Evolutionary conservation across 108 stramenopile species (phyloP).

Genomic region (Cylindrotheca closterium): DNA sequence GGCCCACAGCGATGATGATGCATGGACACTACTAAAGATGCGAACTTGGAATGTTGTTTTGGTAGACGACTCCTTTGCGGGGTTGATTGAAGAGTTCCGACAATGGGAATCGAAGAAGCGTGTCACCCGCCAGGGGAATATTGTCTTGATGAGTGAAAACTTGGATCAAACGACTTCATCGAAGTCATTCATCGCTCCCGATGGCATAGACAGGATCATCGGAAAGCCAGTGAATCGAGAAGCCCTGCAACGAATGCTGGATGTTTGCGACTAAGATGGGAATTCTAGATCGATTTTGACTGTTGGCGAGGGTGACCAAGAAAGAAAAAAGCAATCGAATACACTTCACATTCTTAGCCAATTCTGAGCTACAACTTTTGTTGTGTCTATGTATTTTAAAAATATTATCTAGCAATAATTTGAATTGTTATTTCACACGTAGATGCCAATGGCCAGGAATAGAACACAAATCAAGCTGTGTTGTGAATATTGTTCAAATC

Average conservation of each 20-base stretch:
- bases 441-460: conserved; percentile 55
- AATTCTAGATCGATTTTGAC: too few species aligned
- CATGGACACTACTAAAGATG: conserved; percentile 42
- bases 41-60: conserved; percentile 57
- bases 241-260: conserved; percentile 1
- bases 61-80: conserved; percentile 48
- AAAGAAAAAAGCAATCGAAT: too few species aligned
- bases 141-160: conserved; percentile 25
- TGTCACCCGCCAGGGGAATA: conserved; percentile 41
- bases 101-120: conserved; percentile 58
- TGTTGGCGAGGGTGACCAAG: too few species aligned
- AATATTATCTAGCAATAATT: background rate
- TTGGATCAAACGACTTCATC: background rate
- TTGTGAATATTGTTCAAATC: conserved; percentile 71
- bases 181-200: background rate
- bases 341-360: too few species aligned
- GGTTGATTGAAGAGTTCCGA: conserved; percentile 42
- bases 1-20: conserved; percentile 33
- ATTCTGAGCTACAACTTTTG: too few species aligned
- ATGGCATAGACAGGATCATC: conserved; percentile 11
- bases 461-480: conserved; percentile 61
- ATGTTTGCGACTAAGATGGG: too few species aligned
- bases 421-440: conserved; percentile 29
- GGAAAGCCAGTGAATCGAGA: conserved; percentile 12
- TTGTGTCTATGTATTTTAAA: background rate